These are phyloP conservation scores for Hansfordia pulvinata DNA, from an alignment of 2,329 filamentous ascomycete genomes.

Conservation along the genomic window DNA sequence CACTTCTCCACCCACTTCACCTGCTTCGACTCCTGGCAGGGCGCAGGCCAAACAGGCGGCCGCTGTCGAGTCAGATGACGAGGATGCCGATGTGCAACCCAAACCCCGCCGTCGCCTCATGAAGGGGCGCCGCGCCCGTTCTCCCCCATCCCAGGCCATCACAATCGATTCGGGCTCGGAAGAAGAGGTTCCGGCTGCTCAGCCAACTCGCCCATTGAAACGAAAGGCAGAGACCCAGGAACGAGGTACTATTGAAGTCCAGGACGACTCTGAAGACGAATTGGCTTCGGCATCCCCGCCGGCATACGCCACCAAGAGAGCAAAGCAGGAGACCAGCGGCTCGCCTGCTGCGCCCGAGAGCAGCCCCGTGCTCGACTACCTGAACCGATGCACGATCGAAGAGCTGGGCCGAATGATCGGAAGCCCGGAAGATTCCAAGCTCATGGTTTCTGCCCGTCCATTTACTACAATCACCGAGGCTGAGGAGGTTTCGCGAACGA, in stretches of 20 bases:
- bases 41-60: no score
- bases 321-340: no score
- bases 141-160: constrained; percentile 8
- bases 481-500: constrained; percentile 39
- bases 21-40: no score
- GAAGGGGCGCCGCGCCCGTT: constrained; percentile 10
- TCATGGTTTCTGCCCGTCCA: constrained; percentile 40
- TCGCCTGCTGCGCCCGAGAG: no score
- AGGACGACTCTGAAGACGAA: no score
- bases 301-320: no score
- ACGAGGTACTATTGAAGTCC: no score
- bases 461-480: constrained; percentile 41
- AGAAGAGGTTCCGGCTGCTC: constrained; percentile 2
- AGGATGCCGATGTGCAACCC: no score
- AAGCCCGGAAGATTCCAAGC: constrained; percentile 54
- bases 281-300: no score
- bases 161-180: constrained; percentile 11
- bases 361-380: constrained; percentile 69
- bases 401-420: constrained; percentile 75
- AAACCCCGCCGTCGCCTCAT: constrained; percentile 11
- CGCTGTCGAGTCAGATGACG: no score
- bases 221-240: no score
- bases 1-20: constrained; percentile 14
- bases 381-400: constrained; percentile 65
- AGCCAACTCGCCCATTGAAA: constrained; percentile 6